A percentile compares a stretch with the other conserved stretches of the same genome.
These are phyloP conservation scores for Neofusicoccum umdonicola DNA, from an alignment of 2,329 filamentous ascomycete species.

Conservation along the genomic window DNA sequence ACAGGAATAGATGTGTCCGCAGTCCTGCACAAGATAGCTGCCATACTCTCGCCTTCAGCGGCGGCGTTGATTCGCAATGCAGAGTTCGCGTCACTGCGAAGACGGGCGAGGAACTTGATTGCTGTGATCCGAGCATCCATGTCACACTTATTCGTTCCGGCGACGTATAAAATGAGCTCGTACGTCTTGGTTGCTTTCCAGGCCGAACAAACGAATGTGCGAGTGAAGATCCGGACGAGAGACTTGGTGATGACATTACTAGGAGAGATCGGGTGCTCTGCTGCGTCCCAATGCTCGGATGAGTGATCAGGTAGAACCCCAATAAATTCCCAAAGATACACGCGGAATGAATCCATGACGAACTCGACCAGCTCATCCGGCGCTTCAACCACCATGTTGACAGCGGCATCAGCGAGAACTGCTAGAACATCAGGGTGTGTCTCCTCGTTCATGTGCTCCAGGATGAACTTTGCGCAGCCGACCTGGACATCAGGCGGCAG, in stretches of 20 bases:
- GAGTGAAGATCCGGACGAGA: slow-evolving; percentile 73
- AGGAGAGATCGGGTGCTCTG: slow-evolving; percentile 43
- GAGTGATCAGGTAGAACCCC: slow-evolving; percentile 24
- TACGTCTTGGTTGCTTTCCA: slow-evolving; percentile 57
- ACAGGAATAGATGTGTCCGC: slow-evolving; percentile 49
- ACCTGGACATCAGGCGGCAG: slow-evolving; percentile 58
- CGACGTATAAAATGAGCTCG: slow-evolving; percentile 34
- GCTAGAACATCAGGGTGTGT: slow-evolving; percentile 64
- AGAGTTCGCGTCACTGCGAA: slow-evolving; percentile 79
- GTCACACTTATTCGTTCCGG: slow-evolving; percentile 30
- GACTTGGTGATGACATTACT: slow-evolving; percentile 71
- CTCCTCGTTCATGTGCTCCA: slow-evolving; percentile 62
- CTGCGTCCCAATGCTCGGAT: slow-evolving; percentile 19
- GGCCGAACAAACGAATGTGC: slow-evolving; percentile 65
- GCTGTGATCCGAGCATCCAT: slow-evolving; percentile 39
- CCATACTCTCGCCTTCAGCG: slow-evolving; percentile 71
- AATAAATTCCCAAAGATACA: slow-evolving; percentile 28
- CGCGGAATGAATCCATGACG: slow-evolving; percentile 43
- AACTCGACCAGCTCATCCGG: slow-evolving; percentile 57
- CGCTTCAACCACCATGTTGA: slow-evolving; percentile 62
- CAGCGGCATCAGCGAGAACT: slow-evolving; percentile 63
- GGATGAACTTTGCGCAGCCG: slow-evolving; percentile 59
- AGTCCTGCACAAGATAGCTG: slow-evolving; percentile 67
- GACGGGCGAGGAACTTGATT: slow-evolving; percentile 62
- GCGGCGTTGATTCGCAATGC: slow-evolving; percentile 69